Conservation (phyloP, 2,329 filamentous ascomycete species). For the Pseudocercospora musae region DNA sequence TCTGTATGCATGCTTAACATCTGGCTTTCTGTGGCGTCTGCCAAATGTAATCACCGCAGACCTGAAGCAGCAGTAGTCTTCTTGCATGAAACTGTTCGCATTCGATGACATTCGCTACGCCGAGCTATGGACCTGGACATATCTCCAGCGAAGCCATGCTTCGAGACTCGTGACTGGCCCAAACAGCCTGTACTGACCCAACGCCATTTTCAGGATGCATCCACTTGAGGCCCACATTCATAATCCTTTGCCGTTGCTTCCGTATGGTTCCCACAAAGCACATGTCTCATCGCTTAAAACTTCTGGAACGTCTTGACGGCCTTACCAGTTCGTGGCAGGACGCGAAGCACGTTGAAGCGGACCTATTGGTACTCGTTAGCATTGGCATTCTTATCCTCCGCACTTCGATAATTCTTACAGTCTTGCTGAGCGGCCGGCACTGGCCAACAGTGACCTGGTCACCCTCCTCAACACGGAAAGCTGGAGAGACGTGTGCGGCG, state of each 20-base stretch:
- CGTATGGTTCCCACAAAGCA: constrained; percentile 19
- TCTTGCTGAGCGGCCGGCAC: constrained; percentile 99
- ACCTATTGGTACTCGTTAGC: constrained; percentile 55
- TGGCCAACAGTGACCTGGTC: constrained; percentile 99
- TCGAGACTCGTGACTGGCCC: constrained; percentile 21
- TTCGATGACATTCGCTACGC: constrained; percentile 25
- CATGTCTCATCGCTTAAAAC: constrained; percentile 63
- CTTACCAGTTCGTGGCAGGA: constrained; percentile 96
- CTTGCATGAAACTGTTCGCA: constrained; percentile 28
- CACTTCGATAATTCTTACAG: constrained; percentile 62
- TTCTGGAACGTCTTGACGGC: constrained; percentile 96
- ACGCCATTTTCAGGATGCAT: constrained; percentile 26
- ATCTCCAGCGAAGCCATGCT: constrained; percentile 24
- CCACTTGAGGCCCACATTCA: constrained; percentile 13
- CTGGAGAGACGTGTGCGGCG: constrained; percentile 95
- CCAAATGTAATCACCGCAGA: background rate
- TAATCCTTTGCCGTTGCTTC: constrained; percentile 10
- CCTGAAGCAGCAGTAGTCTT: background rate
- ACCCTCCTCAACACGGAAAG: constrained; percentile 99
- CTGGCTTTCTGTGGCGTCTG: background rate
- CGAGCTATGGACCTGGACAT: constrained; percentile 18
- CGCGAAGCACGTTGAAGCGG: constrained; percentile 99
- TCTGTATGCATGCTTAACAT: background rate
- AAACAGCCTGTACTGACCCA: constrained; percentile 22
- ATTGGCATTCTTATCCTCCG: background rate